Evolutionary conservation across 306 rosid species (phyloP), one percentile per base, ranked within the genome.

Genomic region (Spatholobus suberectus): DNA sequence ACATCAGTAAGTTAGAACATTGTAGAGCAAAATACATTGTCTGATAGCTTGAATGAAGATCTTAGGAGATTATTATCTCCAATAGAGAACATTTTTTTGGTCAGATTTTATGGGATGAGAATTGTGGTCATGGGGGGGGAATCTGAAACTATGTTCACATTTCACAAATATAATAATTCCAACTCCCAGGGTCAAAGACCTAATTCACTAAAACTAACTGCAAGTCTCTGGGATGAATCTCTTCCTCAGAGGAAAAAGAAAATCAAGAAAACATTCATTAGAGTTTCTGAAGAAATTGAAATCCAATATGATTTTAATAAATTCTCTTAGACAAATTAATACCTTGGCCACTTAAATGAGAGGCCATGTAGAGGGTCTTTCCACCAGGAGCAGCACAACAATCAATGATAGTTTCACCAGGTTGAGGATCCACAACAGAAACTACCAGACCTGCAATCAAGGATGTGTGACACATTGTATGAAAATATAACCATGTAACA

Each of bases 381-480:
- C 98, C 98, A 81, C 98, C 98, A 44, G 98, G 98, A 87, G 98
- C 98, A 80, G 98, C 98, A 88, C 98, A 92, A 65, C 98, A 92
- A 79, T 92, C 98, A 61, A 94, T 29, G 20, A 94, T 86, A 51
- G 82, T 85, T 52, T 94, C 97, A 38, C 95, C 97, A 0, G 88
- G 92, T 82, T 90, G 97, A 82, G 98, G 95, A 89, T 94, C 89
- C 69, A 92, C 91, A 62, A 90, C 81, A 55, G 97, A 90, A 76
- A 94, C 95, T 54, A 92, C 72, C 18, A 92, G 81, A 72, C 98
- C 98, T 94, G 91, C 70, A 88, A 80, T 14, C 35, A 27, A 89
- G 83, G 82, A 70, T 81, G 82, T 49, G 76, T 15, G 46, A 71
- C 14, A 10, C 44, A 71, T 17, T 38, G 23, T 27, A 73, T 43